These are phyloP conservation scores for Lipomyces kockii DNA, from an alignment of 805 yeast species.

Conservation along the genomic window DNA sequence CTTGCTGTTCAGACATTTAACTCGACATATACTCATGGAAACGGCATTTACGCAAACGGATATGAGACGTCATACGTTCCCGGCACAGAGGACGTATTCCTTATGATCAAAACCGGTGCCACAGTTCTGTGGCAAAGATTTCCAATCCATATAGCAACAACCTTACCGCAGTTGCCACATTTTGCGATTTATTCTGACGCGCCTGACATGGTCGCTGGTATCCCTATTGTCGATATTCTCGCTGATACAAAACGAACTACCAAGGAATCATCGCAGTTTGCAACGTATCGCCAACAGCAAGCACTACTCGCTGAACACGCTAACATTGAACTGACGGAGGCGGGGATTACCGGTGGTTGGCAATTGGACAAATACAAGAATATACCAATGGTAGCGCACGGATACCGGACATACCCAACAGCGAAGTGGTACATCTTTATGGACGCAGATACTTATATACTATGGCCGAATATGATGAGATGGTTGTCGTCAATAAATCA, in stretches of 20 bases:
- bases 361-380: constrained; percentile 47
- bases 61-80: constrained; percentile 13
- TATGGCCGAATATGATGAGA: constrained; percentile 41
- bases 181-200: constrained; percentile 47
- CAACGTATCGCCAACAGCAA: constrained; percentile 41
- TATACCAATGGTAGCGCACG: constrained; percentile 48
- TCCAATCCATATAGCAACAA: constrained; percentile 42
- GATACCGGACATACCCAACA: constrained; percentile 41
- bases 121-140: constrained; percentile 38
- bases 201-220: constrained; percentile 43
- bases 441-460: constrained; percentile 35
- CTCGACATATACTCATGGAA: constrained; percentile 9
- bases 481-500: constrained; percentile 40
- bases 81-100: constrained; percentile 39
- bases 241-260: constrained; percentile 25
- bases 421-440: constrained; percentile 44
- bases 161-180: constrained; percentile 43
- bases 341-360: constrained; percentile 42
- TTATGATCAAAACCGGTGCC: constrained; percentile 48
- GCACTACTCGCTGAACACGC: constrained; percentile 39
- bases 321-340: constrained; percentile 33
- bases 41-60: constrained; percentile 14
- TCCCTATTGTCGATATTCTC: constrained; percentile 44
- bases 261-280: constrained; percentile 31
- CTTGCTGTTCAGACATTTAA: background rate